Base-by-base conservation (phyloP, 2,329 filamentous ascomycete genomes). In the Aspergillus pseudoviridinutans region DNA sequence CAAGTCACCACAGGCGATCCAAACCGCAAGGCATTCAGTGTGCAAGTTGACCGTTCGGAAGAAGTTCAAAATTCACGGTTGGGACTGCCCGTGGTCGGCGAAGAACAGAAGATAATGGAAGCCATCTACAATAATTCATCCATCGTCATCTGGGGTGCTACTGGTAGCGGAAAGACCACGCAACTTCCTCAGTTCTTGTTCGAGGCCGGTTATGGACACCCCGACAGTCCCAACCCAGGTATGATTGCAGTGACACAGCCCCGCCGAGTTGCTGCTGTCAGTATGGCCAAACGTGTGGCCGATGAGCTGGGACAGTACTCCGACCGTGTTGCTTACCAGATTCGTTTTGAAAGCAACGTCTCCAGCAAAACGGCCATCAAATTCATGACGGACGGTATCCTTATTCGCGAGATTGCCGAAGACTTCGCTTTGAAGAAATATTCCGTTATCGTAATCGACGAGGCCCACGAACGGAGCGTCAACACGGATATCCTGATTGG, bases 401-500 rank as follows among this genome's bases (percentile, higher is more conserved):
- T 99, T 58, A 82, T 99, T 9, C 87, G 94, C 56, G 94, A 99
- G 74, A 88, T 97, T 54, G 87, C 90, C 0, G 87, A 94, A 63
- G 94, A 99, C 70, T 91, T 97, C 68, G 83, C 91, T 0, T 77
- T 99, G 49, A 85, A 83, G 51, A 95, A 95, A 66, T 99, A 99
- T 74, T 97, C 93, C 0, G 90, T 89, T 14, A 90, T 99, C 53
- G 85, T 99, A 51, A 93, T 99, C 59, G 94, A 99, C 68, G 94
- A 99, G 75, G 94, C 94, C 1, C 94, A 99, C 78, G 94, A 99
- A 73, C 86, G 95, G 66, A 97, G 92, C 68, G 90, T 97, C 67
- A 97, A 99, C 70, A 99, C 95, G 0, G 95, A 99, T 72, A 95
- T 99, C 44, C 78, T 99, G n/a, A 92, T 99, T 64, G 94, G 94